Evolutionary conservation across 495 filamentous ascomycete species (phyloP).

Genomic region (Amphirosellinia nigrospora): DNA sequence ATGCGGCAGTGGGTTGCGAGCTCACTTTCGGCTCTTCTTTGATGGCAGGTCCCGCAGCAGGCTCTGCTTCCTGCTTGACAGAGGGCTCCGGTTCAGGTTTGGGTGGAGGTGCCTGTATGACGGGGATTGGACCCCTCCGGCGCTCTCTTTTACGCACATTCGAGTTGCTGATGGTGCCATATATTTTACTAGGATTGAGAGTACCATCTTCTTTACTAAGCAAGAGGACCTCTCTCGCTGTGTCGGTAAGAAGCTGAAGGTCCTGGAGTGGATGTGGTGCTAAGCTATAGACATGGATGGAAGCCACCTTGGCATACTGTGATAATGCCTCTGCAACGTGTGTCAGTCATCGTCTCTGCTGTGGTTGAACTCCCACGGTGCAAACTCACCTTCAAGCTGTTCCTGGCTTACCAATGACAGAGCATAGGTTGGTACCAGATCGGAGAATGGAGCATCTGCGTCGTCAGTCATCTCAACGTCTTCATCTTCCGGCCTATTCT

Average conservation of each 20-base stretch:
- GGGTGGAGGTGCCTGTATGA: conserved; percentile 23
- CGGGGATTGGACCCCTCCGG: conserved; percentile 33
- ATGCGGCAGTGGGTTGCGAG: conserved; percentile 36
- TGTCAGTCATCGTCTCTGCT: neutral
- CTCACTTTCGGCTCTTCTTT: conserved; percentile 46
- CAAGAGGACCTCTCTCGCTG: conserved; percentile 65
- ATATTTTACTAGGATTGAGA: conserved; percentile 28
- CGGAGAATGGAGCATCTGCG: conserved; percentile 37
- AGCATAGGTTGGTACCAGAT: conserved; percentile 55
- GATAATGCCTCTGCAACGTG: conserved; percentile 63
- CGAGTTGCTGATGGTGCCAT: conserved; percentile 44
- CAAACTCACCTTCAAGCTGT: conserved; percentile 67
- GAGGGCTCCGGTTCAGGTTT: conserved; percentile 32
- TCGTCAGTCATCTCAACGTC: conserved; percentile 70
- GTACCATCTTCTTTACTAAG: conserved; percentile 31
- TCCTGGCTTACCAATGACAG: conserved; percentile 83
- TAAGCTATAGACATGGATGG: conserved; percentile 88
- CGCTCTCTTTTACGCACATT: conserved; percentile 49
- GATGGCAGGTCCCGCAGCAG: conserved; percentile 28
- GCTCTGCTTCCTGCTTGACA: conserved; percentile 33
- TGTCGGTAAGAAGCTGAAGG: conserved; percentile 74
- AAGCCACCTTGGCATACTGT: conserved; percentile 71
- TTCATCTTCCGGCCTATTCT: conserved; percentile 52
- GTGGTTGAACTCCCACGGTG: conserved; percentile 24
- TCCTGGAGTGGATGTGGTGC: conserved; percentile 75